Conservation (phyloP, 2,329 filamentous ascomycete species). For the Cordyceps fumosorosea region DNA sequence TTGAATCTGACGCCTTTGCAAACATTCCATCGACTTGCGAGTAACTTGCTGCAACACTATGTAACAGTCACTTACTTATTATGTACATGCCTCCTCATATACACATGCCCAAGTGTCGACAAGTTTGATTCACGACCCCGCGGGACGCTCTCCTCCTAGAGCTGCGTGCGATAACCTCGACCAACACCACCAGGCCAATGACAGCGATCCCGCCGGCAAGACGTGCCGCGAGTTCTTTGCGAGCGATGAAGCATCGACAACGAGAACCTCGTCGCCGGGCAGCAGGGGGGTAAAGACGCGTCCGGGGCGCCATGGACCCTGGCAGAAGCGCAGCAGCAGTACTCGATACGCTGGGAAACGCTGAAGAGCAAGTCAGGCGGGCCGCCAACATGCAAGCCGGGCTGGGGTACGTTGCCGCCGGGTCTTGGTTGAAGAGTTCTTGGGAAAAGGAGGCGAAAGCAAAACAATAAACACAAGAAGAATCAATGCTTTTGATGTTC, state of each 20-base stretch:
- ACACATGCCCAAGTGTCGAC: slow-evolving; percentile 34
- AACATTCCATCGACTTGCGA: too few relatives aligned
- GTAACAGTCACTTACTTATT: too few relatives aligned
- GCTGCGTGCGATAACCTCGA: slow-evolving; percentile 42
- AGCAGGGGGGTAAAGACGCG: slow-evolving; percentile 33
- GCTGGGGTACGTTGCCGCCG: slow-evolving; percentile 24
- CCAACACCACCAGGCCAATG: slow-evolving; percentile 17
- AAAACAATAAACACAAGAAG: too few relatives aligned
- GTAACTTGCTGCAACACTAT: too few relatives aligned
- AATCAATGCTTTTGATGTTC: too few relatives aligned
- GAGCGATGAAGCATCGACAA: slow-evolving; percentile 46
- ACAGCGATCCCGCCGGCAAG: slow-evolving; percentile 22
- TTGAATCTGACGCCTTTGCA: too few relatives aligned
- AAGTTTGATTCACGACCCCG: slow-evolving; percentile 39
- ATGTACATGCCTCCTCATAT: not conserved
- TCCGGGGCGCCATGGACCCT: slow-evolving; percentile 32
- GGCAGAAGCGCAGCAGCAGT: slow-evolving; percentile 36
- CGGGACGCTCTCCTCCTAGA: slow-evolving; percentile 42
- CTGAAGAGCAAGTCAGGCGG: slow-evolving; percentile 35
- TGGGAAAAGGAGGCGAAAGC: slow-evolving; percentile 18
- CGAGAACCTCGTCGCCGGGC: slow-evolving; percentile 35
- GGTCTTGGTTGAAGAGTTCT: slow-evolving; percentile 43
- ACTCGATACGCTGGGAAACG: slow-evolving; percentile 24
- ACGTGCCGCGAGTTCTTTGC: slow-evolving; percentile 47
- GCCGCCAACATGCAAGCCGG: slow-evolving; percentile 35